A percentile compares a stretch with the other conserved stretches of the same genome.
Evolutionary conservation across 495 filamentous ascomycete genomes (phyloP).

Genomic region (Penicillium parvum): DNA sequence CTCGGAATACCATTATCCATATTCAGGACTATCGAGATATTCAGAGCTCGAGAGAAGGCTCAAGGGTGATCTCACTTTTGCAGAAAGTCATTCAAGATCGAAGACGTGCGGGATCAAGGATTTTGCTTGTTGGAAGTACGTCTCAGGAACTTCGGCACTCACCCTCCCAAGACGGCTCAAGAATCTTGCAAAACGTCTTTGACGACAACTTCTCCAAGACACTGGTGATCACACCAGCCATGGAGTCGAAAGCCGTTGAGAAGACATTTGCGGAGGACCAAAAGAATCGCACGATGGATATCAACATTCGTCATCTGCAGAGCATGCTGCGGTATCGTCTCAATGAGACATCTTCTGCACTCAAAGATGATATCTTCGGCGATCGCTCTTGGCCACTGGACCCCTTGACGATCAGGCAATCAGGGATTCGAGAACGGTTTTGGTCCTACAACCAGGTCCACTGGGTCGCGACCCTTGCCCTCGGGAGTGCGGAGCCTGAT

Average conservation of each 20-base stretch:
- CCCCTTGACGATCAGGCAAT: constrained; percentile 30
- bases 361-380: constrained; percentile 33
- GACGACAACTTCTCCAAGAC: constrained; percentile 47
- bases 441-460: constrained; percentile 60
- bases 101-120: constrained; percentile 61
- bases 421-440: constrained; percentile 48
- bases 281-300: constrained; percentile 49
- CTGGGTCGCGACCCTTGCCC: constrained; percentile 55
- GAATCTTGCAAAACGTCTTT: constrained; percentile 43
- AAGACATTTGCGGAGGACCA: constrained; percentile 40
- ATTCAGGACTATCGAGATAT: constrained; percentile 79
- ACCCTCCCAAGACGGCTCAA: constrained; percentile 40
- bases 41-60: constrained; percentile 56
- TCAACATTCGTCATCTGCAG: constrained; percentile 67
- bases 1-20: constrained; percentile 61
- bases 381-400: constrained; percentile 37
- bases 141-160: constrained; percentile 27
- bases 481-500: constrained; percentile 48
- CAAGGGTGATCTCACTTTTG: constrained; percentile 58
- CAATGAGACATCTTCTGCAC: constrained; percentile 26
- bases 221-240: constrained; percentile 48
- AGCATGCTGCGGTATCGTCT: constrained; percentile 55
- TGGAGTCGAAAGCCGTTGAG: constrained; percentile 30
- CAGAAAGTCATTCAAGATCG: constrained; percentile 65
- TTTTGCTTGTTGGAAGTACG: constrained; percentile 73